Evolutionary conservation across 805 yeast genomes (phyloP), one percentile per base, ranked within the genome.

Genomic region (Candida ulmi): DNA sequence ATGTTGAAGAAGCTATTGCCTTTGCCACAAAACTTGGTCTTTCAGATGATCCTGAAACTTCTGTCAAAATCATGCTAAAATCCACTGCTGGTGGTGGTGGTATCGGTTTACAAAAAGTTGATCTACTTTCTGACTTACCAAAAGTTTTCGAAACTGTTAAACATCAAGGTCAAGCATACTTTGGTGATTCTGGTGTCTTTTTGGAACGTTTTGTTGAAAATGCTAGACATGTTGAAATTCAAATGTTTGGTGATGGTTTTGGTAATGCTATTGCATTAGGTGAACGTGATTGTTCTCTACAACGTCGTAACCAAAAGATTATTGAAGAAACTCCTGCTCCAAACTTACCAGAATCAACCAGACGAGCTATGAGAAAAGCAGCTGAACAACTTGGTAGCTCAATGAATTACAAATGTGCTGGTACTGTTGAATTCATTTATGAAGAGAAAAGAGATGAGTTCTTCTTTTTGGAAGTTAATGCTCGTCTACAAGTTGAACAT

Each of bases 11-110:
- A 53, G 98, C 98, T 4, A 68, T 71, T 41, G 71, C 66, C 44
- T 75, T 82, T 46, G 98, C 96, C 13, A 79, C 76, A 15, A 66
- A 74, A 52, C 68, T 91, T 37, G 84, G 75, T 41, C 33, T 55
- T 30, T 54, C 60, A 8, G 49, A 55, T 42, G 57, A 55, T 40
- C 58, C 58, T 27, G 58, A 51, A 34, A 57, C 57, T 29, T 74
- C 71, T 16, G 93, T 87, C 54, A 98, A 98, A 23, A 78, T 91
- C 26, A 91, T 91, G 98, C 86, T 93, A 37, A 91, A 91, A 64
- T 84, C 95, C 19, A 93, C 99, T 45, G 98, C 98, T 19, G 99
- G 99, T 60, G 99, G 99, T 57, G 99, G 99, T 63, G 99, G 99
- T 65, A 91, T 91, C 56, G 99, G 99, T 48, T 69, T 91, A 51